Evolutionary conservation across 1,284 basidiomycete genomes (phyloP), one percentile per base, ranked within the genome.

Genomic region (Puccinia novopanici): DNA sequence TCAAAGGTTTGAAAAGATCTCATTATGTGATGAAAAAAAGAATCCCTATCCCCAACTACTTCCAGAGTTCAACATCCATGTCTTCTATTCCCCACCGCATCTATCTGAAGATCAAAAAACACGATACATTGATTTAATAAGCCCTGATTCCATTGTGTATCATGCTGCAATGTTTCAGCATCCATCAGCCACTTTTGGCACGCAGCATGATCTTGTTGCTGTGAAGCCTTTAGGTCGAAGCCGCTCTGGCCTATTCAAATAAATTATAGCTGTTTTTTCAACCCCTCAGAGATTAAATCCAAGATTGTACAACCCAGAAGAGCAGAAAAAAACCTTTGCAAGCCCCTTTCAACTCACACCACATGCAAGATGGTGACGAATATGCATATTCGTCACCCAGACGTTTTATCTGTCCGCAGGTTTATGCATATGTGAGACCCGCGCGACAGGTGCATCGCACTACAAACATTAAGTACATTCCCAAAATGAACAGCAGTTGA

Each of bases 201-300:
- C 74, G 3, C 13, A 76, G 61, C 74, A 76, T 50, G 48, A 67
- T 54, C 17, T 76, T n/a, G 48, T 76, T 52, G 74, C 57, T 52
- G 74, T 76, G 24, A 76, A 76, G 19, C 63, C 74, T 52, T 42
- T 67, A 15, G 42, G 57, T 22, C 40, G 45, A 13, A 52, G 48
- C 30, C 48, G 45, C 54, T 40, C 45, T 70, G 67, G 17, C n/a
- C 52, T 52, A 6, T 70, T 50, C 42, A 48, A 54, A 52, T 70
- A 12, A 50, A 17, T 34, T 4, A 34, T 34, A 34, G 2, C 34
- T 34, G 1, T 4, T 34, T 34, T 34, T 34, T 34, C 34, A 34
- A 34, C 34, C 34, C 34, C 34, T 34, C 34, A 34, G 34, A 34
- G 34, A 34, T 34, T 34, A 34, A 34, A 34, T 34, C 34, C 34